Evolutionary conservation across 164 flowering plant genomes (phyloP), one percentile per base, ranked within the genome.

Genomic region (Stephania yunnanensis): DNA sequence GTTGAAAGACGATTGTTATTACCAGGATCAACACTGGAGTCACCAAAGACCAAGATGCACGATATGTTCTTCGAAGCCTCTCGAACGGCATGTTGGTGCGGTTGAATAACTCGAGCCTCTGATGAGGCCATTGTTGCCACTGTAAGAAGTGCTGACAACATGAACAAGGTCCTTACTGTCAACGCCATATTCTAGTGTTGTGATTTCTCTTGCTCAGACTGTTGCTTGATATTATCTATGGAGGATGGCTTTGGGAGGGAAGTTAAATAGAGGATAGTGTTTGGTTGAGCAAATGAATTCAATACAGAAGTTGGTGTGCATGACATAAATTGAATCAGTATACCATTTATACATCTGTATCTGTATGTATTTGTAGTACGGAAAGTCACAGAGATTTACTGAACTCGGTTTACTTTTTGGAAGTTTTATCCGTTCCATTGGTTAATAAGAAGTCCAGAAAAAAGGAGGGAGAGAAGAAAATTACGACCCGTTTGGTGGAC

Each of bases 11-110:
- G 42, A 76, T 90, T 86, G 73, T 92, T 92, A 72, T 92, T 92
- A 2, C 97, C 97, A 4, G 91, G 88, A 80, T 92, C 97, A 17
- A 90, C 92, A 36, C 82, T 87, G 0, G 97, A 92, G 69, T 90
- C 97, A 20, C 94, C 97, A 17, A 92, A 90, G 2, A 92, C 92
- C 22, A 92, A 55, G 0, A 90, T 66, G 53, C 87, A 78, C 2
- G 88, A 81, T 52, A 85, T 74, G 70, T 77, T 61, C 42, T 50
- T 46, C 8, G 52, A 17, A 25, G 80, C 81, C 0, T 83, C 87
- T 69, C 2, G n/a, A 36, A 6, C 71, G 6, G 1, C 69, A 67
- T 36, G 42, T 29, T 10, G 13, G 11, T 7, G 36, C 30, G 69
- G 8, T 22, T 29, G 69, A 10, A 48, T 31, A 22, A 11, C 69